A percentile compares a stretch with the other conserved stretches of the same genome.
Conservation (phyloP, 2,329 filamentous ascomycete species). For the Aspergillus proliferans region DNA sequence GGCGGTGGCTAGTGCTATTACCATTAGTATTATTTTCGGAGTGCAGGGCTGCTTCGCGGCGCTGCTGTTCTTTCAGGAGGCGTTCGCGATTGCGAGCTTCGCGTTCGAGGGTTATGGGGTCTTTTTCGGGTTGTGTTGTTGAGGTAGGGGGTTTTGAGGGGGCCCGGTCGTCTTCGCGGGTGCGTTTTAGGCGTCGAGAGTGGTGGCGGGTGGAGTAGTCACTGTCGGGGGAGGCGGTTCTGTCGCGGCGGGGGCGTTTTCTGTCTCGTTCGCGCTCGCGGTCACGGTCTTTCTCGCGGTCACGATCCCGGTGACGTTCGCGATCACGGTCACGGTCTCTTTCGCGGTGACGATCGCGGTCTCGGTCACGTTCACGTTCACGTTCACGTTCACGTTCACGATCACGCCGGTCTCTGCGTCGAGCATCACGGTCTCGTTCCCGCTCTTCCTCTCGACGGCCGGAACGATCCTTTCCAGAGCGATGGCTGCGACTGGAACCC, state of each 20-base stretch:
- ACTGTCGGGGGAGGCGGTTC: slow-evolving; percentile 29
- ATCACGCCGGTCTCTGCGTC: slow-evolving; percentile 18
- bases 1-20: slow-evolving; percentile 11
- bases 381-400: slow-evolving; percentile 36
- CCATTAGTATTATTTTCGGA: slow-evolving; percentile 10
- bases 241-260: slow-evolving; percentile 37
- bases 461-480: slow-evolving; percentile 23
- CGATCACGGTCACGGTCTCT: slow-evolving; percentile 22
- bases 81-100: slow-evolving; percentile 59
- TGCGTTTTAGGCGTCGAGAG: slow-evolving; percentile 31
- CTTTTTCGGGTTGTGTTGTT: slow-evolving; percentile 43
- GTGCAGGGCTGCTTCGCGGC: slow-evolving; percentile 45
- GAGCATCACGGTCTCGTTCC: slow-evolving; percentile 24
- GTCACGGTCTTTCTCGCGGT: slow-evolving; percentile 27
- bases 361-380: slow-evolving; percentile 27
- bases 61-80: slow-evolving; percentile 60
- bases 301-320: slow-evolving; percentile 38
- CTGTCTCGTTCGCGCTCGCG: slow-evolving; percentile 21
- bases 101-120: slow-evolving; percentile 69
- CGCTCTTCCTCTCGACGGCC: slow-evolving; percentile 26
- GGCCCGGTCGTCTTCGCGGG: slow-evolving; percentile 21
- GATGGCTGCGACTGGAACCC: slow-evolving; percentile 21
- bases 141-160: slow-evolving; percentile 2
- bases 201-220: slow-evolving; percentile 29
- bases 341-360: slow-evolving; percentile 16